Conservation (phyloP, 352 stramenopile species). For the Pythium pyrilobum region DNA sequence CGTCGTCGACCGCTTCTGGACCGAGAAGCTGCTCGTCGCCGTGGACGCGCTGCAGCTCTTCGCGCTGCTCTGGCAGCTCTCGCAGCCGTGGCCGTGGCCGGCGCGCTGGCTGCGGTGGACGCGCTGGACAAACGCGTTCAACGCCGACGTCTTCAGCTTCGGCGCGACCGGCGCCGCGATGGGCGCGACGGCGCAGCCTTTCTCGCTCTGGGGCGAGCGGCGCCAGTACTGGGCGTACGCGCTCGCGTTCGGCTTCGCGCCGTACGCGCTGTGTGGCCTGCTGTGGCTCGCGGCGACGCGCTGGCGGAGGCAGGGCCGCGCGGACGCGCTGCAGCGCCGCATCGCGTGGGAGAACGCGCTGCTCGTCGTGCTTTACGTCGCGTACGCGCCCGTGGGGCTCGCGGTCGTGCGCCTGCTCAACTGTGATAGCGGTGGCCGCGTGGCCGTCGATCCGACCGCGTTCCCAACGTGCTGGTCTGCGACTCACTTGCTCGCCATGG, state of each 20-base stretch:
- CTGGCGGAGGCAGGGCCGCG: conserved; percentile 17
- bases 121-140: conserved; percentile 49
- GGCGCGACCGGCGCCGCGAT: conserved; percentile 42
- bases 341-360: conserved; percentile 40
- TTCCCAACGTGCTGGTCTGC: conserved; percentile 27
- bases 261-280: conserved; percentile 10
- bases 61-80: conserved; percentile 69
- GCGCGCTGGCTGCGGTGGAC: conserved; percentile 43
- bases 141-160: conserved; percentile 53
- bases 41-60: conserved; percentile 54
- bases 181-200: conserved; percentile 44
- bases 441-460: conserved; percentile 41
- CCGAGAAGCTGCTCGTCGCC: conserved; percentile 46
- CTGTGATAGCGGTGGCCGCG: conserved; percentile 30
- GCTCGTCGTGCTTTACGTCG: conserved; percentile 35
- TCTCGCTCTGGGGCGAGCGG: conserved; percentile 61
- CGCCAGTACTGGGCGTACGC: conserved; percentile 58
- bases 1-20: conserved; percentile 44
- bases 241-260: conserved; percentile 29
- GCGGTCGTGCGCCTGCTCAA: conserved; percentile 55
- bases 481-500: conserved; percentile 25
- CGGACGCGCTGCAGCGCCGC: conserved; percentile 24
- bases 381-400: conserved; percentile 60
- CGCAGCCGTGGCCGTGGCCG: conserved; percentile 73
- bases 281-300: not conserved